A percentile compares a stretch with the other conserved stretches of the same genome.
Conservation (phyloP, 768 basidiomycete species). For the Lyophyllum atratum region DNA sequence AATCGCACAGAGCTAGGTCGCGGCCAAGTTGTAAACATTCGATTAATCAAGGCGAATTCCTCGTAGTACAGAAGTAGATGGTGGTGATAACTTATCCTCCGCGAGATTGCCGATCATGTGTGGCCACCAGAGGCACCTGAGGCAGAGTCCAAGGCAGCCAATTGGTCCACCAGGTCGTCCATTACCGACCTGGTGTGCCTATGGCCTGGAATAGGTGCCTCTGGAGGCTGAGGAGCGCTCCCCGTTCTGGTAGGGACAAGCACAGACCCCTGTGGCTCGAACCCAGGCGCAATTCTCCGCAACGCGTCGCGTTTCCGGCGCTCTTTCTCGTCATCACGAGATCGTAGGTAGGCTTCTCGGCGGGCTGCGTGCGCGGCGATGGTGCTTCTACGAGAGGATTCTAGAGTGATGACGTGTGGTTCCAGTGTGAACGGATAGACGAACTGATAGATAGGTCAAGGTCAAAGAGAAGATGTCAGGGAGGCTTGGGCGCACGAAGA, state of each 20-base stretch:
- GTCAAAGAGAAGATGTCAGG: background rate
- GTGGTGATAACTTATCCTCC: background rate
- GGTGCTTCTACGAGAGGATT: slow-evolving; percentile 69
- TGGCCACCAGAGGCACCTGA: slow-evolving; percentile 1
- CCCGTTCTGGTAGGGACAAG: slow-evolving; percentile 53
- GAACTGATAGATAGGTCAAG: slow-evolving; percentile 65
- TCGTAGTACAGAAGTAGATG: background rate
- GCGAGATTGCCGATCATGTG: background rate
- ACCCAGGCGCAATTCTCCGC: slow-evolving; percentile 81
- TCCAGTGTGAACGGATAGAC: slow-evolving; percentile 97
- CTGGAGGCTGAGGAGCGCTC: slow-evolving; percentile 15
- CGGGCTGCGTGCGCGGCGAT: slow-evolving; percentile 66
- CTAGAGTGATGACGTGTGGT: slow-evolving; percentile 75
- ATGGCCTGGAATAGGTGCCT: slow-evolving; percentile 11
- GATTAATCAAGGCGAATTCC: background rate
- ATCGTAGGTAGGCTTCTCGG: slow-evolving; percentile 68
- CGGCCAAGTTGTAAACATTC: background rate
- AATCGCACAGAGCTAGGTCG: background rate
- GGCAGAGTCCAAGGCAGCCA: slow-evolving; percentile 64
- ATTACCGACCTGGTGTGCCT: slow-evolving; percentile 57
- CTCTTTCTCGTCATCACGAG: slow-evolving; percentile 80
- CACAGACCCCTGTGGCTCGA: slow-evolving; percentile 63
- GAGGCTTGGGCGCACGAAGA: background rate
- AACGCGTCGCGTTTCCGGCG: slow-evolving; percentile 65
- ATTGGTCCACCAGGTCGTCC: slow-evolving; percentile 80